Evolutionary conservation across 2,329 filamentous ascomycete genomes (phyloP).

Genomic region (Talaromyces sp.): DNA sequence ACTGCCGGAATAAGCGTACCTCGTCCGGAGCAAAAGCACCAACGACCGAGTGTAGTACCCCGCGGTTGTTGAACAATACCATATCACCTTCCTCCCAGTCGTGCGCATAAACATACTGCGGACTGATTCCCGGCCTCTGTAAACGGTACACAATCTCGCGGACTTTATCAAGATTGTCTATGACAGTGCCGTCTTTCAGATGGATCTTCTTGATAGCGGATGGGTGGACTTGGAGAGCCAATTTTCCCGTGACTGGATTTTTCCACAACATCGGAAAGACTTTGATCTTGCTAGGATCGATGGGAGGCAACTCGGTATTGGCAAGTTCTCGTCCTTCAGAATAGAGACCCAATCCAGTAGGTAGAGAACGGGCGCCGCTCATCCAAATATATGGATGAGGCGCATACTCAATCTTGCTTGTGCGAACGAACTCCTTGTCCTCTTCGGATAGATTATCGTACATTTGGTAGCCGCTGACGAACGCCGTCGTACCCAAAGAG

Average conservation of each 20-base stretch:
- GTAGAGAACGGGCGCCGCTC: conserved; percentile 62
- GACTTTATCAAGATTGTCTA: conserved; percentile 66
- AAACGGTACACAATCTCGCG: conserved; percentile 68
- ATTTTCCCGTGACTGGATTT: conserved; percentile 66
- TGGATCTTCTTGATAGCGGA: conserved; percentile 68
- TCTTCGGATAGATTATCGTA: conserved; percentile 63
- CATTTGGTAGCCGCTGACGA: conserved; percentile 68
- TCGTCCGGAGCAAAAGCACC: conserved; percentile 71
- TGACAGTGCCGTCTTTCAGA: conserved; percentile 60
- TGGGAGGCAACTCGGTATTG: conserved; percentile 57
- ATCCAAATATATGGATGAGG: conserved; percentile 83
- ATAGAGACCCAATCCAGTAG: conserved; percentile 68
- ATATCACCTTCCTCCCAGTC: conserved; percentile 76
- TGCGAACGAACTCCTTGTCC: conserved; percentile 65
- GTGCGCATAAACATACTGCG: conserved; percentile 65
- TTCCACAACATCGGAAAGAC: conserved; percentile 73
- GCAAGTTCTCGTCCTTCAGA: conserved; percentile 64
- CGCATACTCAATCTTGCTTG: conserved; percentile 69
- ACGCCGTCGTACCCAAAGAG: conserved; percentile 72
- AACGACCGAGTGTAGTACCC: conserved; percentile 70
- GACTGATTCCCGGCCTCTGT: conserved; percentile 69
- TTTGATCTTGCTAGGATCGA: conserved; percentile 66
- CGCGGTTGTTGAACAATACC: conserved; percentile 75
- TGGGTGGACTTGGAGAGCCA: conserved; percentile 72
- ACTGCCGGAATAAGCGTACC: conserved; percentile 72